These are phyloP conservation scores for Blastocrithidia nonstop DNA, from an alignment of 208 protist genomes.

Conservation along the genomic window DNA sequence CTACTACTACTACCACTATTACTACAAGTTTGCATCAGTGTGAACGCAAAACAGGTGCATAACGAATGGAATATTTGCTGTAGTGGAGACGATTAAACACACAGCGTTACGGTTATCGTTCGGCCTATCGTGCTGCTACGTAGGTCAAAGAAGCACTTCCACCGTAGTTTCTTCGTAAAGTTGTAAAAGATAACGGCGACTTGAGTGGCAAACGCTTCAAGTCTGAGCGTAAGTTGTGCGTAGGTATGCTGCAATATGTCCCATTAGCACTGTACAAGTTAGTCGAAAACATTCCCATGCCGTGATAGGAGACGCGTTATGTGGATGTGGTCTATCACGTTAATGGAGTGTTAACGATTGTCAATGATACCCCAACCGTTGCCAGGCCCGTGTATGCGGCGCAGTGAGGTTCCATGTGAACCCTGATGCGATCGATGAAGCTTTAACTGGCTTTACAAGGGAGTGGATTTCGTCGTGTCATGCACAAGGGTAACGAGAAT, in stretches of 20 bases:
- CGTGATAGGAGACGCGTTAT: constrained; percentile 92
- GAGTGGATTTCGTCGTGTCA: constrained; percentile 85
- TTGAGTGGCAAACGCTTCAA: constrained; percentile 97
- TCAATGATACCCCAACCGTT: constrained; percentile 99
- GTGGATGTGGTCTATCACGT: constrained; percentile 99
- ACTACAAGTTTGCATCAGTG: too few relatives aligned
- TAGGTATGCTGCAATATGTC: constrained; percentile 98
- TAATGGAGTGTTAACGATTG: constrained; percentile 99
- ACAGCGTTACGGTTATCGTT: constrained; percentile 46
- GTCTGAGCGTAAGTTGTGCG: constrained; percentile 98
- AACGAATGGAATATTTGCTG: not conserved
- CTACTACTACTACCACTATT: too few relatives aligned
- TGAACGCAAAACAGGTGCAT: too few relatives aligned
- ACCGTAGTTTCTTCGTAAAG: constrained; percentile 98
- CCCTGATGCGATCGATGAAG: constrained; percentile 99
- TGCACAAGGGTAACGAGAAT: constrained; percentile 98
- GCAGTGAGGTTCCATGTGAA: constrained; percentile 99
- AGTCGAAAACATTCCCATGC: constrained; percentile 99
- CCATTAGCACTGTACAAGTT: constrained; percentile 99
- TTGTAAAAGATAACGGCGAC: constrained; percentile 99
- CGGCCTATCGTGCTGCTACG: constrained; percentile 45
- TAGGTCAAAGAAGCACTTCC: constrained; percentile 86
- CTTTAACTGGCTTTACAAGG: constrained; percentile 62
- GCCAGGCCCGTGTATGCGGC: constrained; percentile 98
- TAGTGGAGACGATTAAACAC: constrained; percentile 66